Evolutionary conservation across 768 basidiomycete species (phyloP).

Genomic region (Suillus lakei): DNA sequence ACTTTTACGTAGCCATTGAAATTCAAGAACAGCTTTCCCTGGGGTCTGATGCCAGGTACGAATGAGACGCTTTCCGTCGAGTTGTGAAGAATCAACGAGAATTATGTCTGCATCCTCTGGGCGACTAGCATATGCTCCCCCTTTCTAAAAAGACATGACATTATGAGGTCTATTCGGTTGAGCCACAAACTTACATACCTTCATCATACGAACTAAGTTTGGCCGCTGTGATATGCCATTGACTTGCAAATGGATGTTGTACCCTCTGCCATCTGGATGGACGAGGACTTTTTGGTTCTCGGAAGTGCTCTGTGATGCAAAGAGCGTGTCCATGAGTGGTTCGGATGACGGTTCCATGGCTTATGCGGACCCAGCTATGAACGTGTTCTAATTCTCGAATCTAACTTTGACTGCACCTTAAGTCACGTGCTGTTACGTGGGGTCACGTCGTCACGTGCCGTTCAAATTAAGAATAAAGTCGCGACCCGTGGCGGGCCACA

Average conservation of each 20-base stretch:
- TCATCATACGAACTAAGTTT: conserved; percentile 53
- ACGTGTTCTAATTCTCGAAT: background rate
- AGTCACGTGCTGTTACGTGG: background rate
- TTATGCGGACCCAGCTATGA: background rate
- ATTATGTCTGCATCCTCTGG: conserved; percentile 60
- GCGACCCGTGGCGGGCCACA: background rate
- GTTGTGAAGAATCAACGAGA: conserved; percentile 57
- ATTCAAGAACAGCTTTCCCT: conserved; percentile 53
- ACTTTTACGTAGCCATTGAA: conserved; percentile 56
- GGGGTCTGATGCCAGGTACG: conserved; percentile 59
- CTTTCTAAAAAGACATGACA: conserved; percentile 43
- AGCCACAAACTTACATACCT: conserved; percentile 39
- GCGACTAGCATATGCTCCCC: conserved; percentile 58
- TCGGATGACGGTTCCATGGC: conserved; percentile 4
- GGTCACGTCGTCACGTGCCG: background rate
- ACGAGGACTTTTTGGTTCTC: conserved; percentile 40
- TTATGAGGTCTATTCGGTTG: background rate
- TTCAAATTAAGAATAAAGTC: conserved; percentile 10
- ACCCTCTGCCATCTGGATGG: conserved; percentile 43
- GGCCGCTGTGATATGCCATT: conserved; percentile 54
- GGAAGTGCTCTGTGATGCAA: conserved; percentile 5
- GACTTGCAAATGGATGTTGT: conserved; percentile 63
- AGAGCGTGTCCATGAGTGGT: conserved; percentile 7
- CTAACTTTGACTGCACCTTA: background rate
- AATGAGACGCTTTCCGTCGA: conserved; percentile 60